These are phyloP conservation scores for Alectoria sarmentosa DNA, from an alignment of 495 filamentous ascomycete genomes.

Conservation along the genomic window DNA sequence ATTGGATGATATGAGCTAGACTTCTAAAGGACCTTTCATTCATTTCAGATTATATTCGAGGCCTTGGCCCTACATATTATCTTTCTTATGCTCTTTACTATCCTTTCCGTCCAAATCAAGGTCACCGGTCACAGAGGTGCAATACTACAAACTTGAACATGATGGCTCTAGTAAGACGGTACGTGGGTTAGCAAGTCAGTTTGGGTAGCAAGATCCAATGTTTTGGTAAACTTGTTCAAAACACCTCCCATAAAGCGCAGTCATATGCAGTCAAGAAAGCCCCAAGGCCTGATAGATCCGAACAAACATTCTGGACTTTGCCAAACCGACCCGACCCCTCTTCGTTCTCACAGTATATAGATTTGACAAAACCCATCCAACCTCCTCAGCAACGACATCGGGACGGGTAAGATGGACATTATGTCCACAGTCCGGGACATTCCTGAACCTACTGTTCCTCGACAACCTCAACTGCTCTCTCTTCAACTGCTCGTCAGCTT, in stretches of 20 bases:
- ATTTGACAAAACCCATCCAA: slow-evolving; percentile 39
- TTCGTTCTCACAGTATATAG: not conserved
- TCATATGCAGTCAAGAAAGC: not conserved
- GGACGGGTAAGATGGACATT: slow-evolving; percentile 42
- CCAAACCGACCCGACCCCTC: not conserved
- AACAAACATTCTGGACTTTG: not conserved
- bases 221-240: too few species aligned
- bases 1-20: not conserved
- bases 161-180: not conserved
- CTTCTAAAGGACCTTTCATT: not conserved
- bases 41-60: not conserved
- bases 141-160: not conserved
- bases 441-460: slow-evolving; percentile 31
- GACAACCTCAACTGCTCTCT: slow-evolving; percentile 40
- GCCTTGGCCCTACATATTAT: not conserved
- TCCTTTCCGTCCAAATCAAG: not conserved
- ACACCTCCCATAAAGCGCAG: too few species aligned
- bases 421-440: slow-evolving; percentile 43
- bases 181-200: not conserved
- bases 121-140: not conserved
- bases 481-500: slow-evolving; percentile 36
- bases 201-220: not conserved
- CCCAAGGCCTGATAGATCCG: not conserved
- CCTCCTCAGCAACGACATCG: slow-evolving; percentile 40
- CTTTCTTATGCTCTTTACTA: not conserved